Percentiles rank a stretch among this genome's conserved stretches.
These are phyloP conservation scores for Pseudognaphalium luteoalbum DNA, from an alignment of 129 eudicot species.

Conservation along the genomic window DNA sequence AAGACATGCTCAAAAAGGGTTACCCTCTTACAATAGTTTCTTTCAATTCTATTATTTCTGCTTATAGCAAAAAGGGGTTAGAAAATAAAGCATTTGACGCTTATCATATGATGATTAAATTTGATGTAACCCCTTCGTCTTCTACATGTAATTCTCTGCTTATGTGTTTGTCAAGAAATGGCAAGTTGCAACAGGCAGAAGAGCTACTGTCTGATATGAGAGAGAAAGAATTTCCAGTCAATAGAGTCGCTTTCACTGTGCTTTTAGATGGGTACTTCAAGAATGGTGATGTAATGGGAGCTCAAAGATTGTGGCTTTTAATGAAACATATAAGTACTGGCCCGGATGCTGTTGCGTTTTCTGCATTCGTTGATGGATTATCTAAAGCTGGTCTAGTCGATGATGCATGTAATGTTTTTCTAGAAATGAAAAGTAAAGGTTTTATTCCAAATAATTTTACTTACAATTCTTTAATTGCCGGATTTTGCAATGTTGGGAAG, in stretches of 20 bases:
- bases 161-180: conserved; percentile 60
- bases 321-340: conserved; percentile 54
- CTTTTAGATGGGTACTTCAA: conserved; percentile 77
- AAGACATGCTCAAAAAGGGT: conserved; percentile 73
- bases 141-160: conserved; percentile 76
- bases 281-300: conserved; percentile 61
- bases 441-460: conserved; percentile 71
- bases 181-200: conserved; percentile 68
- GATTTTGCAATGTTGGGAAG: conserved; percentile 56
- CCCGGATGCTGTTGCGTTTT: conserved; percentile 83
- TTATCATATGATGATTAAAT: conserved; percentile 63
- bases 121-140: conserved; percentile 60
- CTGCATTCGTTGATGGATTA: conserved; percentile 77
- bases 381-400: conserved; percentile 64
- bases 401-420: conserved; percentile 56
- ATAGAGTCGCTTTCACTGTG: conserved; percentile 67
- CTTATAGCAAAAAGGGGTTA: conserved; percentile 70
- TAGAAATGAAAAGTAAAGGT: conserved; percentile 65
- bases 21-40: conserved; percentile 58
- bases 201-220: conserved; percentile 67
- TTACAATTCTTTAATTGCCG: conserved; percentile 82
- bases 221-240: conserved; percentile 54
- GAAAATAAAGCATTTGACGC: conserved; percentile 68
- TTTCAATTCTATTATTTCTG: conserved; percentile 74
- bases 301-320: conserved; percentile 68